Evolutionary conservation across 1,139 yeast genomes (phyloP).

Genomic region (Citeromyces hawaiiensis): DNA sequence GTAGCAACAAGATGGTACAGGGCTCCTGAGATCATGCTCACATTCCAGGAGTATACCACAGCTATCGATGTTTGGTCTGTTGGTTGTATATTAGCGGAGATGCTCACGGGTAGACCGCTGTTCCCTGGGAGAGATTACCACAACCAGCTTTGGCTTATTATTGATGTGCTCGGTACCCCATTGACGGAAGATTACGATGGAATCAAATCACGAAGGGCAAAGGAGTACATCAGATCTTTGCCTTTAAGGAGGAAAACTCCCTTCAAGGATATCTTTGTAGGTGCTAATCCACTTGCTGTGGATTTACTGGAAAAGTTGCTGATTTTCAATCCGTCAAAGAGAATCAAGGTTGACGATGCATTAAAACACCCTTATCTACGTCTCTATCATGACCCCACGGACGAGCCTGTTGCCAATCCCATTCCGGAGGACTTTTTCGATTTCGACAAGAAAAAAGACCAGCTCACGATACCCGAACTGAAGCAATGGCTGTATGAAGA

Average conservation of each 20-base stretch:
- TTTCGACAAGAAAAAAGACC: conserved; percentile 43
- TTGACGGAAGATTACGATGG: conserved; percentile 37
- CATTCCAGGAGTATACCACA: conserved; percentile 54
- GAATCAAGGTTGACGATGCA: conserved; percentile 56
- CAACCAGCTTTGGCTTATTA: conserved; percentile 48
- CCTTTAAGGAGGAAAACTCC: conserved; percentile 38
- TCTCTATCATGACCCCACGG: conserved; percentile 57
- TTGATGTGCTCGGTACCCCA: conserved; percentile 57
- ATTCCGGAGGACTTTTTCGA: conserved; percentile 49
- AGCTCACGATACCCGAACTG: conserved; percentile 29
- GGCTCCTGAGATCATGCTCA: conserved; percentile 69
- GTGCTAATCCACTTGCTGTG: conserved; percentile 42
- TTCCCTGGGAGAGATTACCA: conserved; percentile 75
- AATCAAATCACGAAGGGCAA: conserved; percentile 49
- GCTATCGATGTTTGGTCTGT: conserved; percentile 74
- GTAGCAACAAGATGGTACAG: conserved; percentile 77
- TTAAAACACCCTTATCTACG: conserved; percentile 52
- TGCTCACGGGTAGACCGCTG: conserved; percentile 47
- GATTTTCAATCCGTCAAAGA: conserved; percentile 48
- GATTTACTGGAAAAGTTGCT: conserved; percentile 48
- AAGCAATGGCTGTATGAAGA: conserved; percentile 46
- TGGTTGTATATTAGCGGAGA: conserved; percentile 64
- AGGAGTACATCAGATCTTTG: conserved; percentile 43
- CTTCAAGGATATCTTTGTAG: conserved; percentile 28
- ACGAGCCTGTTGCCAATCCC: conserved; percentile 52